Evolutionary conservation across 345 rosid species (phyloP), one percentile per base, ranked within the genome.

Genomic region (Dipteronia dyeriana): DNA sequence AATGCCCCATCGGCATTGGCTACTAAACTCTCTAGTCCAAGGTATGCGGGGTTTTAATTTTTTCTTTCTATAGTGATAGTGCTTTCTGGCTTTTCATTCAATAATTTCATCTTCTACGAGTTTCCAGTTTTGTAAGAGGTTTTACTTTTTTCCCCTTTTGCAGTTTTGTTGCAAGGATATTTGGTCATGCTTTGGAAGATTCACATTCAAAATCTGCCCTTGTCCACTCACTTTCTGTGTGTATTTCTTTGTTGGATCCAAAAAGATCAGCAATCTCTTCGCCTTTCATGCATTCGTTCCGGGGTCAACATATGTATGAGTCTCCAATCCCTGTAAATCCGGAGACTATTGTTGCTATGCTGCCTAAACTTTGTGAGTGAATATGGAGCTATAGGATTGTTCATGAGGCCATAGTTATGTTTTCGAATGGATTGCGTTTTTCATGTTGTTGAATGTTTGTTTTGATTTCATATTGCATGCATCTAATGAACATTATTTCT

Each of bases 201-300:
- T 90, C 99, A 23, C 83, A 84, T 76, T 97, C 98, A 47, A 91
- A 90, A 82, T 92, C 97, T 79, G 87, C 92, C 68, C 99, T 92
- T 83, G 97, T 94, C 75, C 86, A 97, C 82, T 90, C 98, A 5
- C 97, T 97, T 72, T 92, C 99, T 75, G 99, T 97, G 70, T 97
- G 99, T 84, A 92, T 92, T 75, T 92, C 98, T 45, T 81, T 97
- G 87, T 76, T 94, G 89, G 99, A 97, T 88, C 98, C 98, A 66
- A 91, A 88, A 83, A 88, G 94, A 85, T 90, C 93, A 22, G 88
- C 96, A 43, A 54, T 82, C 66, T 75, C 94, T 66, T 90, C 92
- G 31, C 87, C 96, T 75, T 87, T 90, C 77, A 83, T 97, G 88
- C 90, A 87, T 76, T 89, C 97, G 72, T 94, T 87, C 76, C 90